Evolutionary conservation across 495 filamentous ascomycete species (phyloP).

Genomic region (Acidomyces sp.): DNA sequence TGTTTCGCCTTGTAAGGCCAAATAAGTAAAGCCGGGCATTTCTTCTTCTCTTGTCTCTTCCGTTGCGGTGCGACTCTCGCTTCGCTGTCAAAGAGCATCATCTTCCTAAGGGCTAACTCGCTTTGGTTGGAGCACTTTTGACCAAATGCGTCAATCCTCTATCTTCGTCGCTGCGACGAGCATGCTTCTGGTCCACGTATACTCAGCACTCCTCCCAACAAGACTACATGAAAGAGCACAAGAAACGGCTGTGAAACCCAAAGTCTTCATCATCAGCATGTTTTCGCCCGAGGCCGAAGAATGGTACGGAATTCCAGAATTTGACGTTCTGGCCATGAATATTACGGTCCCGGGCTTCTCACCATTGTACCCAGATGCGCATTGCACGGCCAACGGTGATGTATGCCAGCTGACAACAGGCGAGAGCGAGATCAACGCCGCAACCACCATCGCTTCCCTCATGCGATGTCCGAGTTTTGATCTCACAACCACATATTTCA

Average conservation of each 20-base stretch:
- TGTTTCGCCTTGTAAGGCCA: too few relatives aligned
- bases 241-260: constrained; percentile 36
- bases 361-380: constrained; percentile 48
- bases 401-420: constrained; percentile 51
- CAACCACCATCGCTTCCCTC: constrained; percentile 45
- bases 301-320: constrained; percentile 52
- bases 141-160: constrained; percentile 5
- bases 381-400: constrained; percentile 45
- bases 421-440: constrained; percentile 59
- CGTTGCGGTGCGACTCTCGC: too few relatives aligned
- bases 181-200: constrained; percentile 1
- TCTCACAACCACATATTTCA: constrained; percentile 53
- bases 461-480: constrained; percentile 50
- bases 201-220: constrained; percentile 9
- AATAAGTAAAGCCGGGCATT: too few relatives aligned
- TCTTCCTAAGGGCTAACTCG: too few relatives aligned
- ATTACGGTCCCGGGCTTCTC: constrained; percentile 55
- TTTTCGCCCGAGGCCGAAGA: constrained; percentile 53
- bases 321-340: constrained; percentile 49
- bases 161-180: constrained; percentile 1
- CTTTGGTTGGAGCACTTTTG: neutral
- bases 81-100: too few relatives aligned
- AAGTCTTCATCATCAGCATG: constrained; percentile 61
- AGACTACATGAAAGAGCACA: constrained; percentile 6
- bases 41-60: too few relatives aligned